These are phyloP conservation scores for Neovahlkampfia damariscottae DNA, from an alignment of 78 protist genomes.

Conservation along the genomic window DNA sequence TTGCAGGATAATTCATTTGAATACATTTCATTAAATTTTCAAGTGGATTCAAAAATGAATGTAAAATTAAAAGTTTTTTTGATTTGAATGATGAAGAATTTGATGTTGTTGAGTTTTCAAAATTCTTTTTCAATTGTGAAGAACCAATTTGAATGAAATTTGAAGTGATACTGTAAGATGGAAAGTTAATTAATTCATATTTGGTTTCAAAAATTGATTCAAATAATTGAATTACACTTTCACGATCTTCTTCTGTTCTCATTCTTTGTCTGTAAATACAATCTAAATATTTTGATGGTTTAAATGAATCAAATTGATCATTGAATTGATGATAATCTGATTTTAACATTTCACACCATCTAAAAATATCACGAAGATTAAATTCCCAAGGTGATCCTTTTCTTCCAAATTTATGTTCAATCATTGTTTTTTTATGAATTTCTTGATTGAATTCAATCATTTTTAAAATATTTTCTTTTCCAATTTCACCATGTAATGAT, in stretches of 20 bases:
- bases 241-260: constrained; percentile 68
- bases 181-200: not conserved
- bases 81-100: not conserved
- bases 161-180: not conserved
- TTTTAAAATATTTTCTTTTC: not conserved
- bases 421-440: constrained; percentile 39
- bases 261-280: constrained; percentile 70
- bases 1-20: constrained; percentile 56
- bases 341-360: constrained; percentile 78
- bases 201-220: constrained; percentile 16
- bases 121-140: not conserved
- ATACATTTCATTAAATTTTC: constrained; percentile 36
- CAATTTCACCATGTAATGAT: constrained; percentile 37
- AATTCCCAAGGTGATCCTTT: constrained; percentile 98
- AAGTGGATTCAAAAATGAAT: not conserved
- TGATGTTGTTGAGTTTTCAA: too few species aligned
- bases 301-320: not conserved
- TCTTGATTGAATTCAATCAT: constrained; percentile 46
- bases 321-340: too few species aligned
- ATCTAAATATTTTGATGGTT: constrained; percentile 40
- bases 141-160: constrained; percentile 12
- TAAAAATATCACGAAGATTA: constrained; percentile 93
- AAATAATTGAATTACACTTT: constrained; percentile 23
- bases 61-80: not conserved
- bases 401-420: constrained; percentile 32